phyloP scores from a whole-genome alignment of 441 rosid species.

The Adansonia grandidieri region DNA sequence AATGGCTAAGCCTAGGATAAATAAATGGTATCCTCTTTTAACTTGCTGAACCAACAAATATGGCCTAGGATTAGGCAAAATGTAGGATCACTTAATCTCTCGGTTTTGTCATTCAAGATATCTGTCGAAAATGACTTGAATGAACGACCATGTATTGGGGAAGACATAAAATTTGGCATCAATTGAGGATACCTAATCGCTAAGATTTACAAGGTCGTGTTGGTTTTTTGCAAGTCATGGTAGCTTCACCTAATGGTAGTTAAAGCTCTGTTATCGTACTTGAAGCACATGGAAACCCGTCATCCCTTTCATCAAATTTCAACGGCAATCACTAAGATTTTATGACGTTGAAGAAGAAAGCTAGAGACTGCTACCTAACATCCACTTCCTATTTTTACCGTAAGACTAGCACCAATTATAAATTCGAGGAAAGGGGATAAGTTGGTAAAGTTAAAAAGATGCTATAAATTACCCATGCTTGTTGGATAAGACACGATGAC shows the following conservation, averaged over 20 bases:
- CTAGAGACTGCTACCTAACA: background rate
- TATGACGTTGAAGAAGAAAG: background rate
- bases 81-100: constrained; percentile 15
- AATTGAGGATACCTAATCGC: background rate
- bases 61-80: background rate
- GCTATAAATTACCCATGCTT: background rate
- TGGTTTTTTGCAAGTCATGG: background rate
- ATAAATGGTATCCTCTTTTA: background rate
- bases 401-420: background rate
- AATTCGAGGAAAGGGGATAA: background rate
- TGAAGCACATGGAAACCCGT: background rate
- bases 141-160: background rate
- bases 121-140: background rate
- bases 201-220: constrained; percentile 1
- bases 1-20: constrained; percentile 19
- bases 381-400: too few relatives aligned
- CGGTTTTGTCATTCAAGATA: background rate
- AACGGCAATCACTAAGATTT: background rate
- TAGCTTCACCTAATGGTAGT: constrained; percentile 1
- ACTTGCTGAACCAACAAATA: constrained; percentile 5
- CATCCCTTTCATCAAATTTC: background rate
- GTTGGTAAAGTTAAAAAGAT: background rate
- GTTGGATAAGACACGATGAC: constrained; percentile 18
- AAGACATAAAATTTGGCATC: background rate
- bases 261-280: background rate